These are phyloP conservation scores for Penicillium psychrofluorescens DNA, from an alignment of 495 filamentous ascomycete genomes.

Conservation along the genomic window DNA sequence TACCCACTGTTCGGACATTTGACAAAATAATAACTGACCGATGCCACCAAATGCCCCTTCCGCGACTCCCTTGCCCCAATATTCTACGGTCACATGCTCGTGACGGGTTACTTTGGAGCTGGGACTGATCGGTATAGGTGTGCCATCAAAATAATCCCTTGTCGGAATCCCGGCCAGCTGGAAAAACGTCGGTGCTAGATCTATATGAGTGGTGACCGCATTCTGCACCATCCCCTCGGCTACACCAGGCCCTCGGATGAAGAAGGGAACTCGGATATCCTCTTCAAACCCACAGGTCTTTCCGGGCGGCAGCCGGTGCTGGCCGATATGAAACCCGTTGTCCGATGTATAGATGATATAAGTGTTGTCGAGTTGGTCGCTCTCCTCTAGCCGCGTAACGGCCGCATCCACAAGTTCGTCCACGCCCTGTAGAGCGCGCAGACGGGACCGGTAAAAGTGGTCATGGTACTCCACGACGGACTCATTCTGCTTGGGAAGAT, in stretches of 20 bases:
- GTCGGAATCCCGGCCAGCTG: conserved; percentile 37
- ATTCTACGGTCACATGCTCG: conserved; percentile 63
- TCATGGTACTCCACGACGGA: conserved; percentile 58
- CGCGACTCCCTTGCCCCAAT: conserved; percentile 47
- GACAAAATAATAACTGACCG: conserved; percentile 12
- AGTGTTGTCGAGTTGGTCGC: conserved; percentile 55
- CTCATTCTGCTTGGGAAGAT: conserved; percentile 43
- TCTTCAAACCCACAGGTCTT: conserved; percentile 68
- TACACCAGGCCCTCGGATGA: conserved; percentile 53
- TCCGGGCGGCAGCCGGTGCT: conserved; percentile 64
- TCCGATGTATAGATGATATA: conserved; percentile 68
- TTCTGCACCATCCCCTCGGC: conserved; percentile 34
- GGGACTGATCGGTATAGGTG: conserved; percentile 42
- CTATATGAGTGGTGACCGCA: conserved; percentile 60
- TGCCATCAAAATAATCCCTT: conserved; percentile 52
- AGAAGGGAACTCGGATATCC: conserved; percentile 65
- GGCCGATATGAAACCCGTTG: conserved; percentile 70
- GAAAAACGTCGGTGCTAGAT: conserved; percentile 61
- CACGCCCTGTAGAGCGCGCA: conserved; percentile 58
- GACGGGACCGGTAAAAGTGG: conserved; percentile 56
- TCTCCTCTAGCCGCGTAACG: conserved; percentile 41
- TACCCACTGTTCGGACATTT: neutral
- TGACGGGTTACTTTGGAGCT: conserved; percentile 33
- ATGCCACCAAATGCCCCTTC: conserved; percentile 38
- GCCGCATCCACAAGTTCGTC: conserved; percentile 62